Evolutionary conservation across 2,329 filamentous ascomycete genomes (phyloP).

Genomic region (Diplodia seriata): DNA sequence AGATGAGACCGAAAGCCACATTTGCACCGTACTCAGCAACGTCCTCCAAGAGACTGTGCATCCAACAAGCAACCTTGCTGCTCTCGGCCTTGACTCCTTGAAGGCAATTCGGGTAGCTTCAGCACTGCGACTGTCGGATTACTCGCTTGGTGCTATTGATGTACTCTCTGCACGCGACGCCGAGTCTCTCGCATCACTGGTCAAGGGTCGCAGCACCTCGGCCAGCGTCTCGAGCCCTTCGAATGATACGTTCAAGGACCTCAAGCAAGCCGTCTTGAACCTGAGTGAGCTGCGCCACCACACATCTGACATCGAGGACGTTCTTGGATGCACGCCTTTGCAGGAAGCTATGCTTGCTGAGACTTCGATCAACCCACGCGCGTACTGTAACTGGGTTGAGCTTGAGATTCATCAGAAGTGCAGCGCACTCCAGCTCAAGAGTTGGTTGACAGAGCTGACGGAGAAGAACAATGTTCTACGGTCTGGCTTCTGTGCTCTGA

Average conservation of each 20-base stretch:
- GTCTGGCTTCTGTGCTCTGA: constrained; percentile 71
- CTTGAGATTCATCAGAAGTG: constrained; percentile 55
- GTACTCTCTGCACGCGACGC: constrained; percentile 64
- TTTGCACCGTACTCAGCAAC: constrained; percentile 53
- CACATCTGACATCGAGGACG: constrained; percentile 42
- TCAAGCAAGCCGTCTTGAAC: constrained; percentile 28
- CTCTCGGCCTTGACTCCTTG: constrained; percentile 71
- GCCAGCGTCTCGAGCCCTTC: not conserved
- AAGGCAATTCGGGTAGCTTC: constrained; percentile 70
- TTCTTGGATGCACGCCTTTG: constrained; percentile 71
- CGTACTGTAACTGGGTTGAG: constrained; percentile 82
- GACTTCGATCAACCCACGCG: constrained; percentile 63
- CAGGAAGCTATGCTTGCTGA: constrained; percentile 84
- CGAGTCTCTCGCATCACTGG: constrained; percentile 17
- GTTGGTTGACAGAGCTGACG: constrained; percentile 40
- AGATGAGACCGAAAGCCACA: constrained; percentile 34
- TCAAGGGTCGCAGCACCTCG: not conserved
- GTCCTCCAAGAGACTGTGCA: constrained; percentile 51
- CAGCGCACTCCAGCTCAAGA: constrained; percentile 49
- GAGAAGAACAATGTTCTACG: constrained; percentile 70
- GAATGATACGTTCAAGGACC: not conserved
- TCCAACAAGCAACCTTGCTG: constrained; percentile 55
- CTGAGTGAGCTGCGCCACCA: constrained; percentile 34
- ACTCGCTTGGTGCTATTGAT: constrained; percentile 63
- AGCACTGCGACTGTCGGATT: constrained; percentile 63